Conservation (phyloP, 1,139 yeast genomes). For the Meyerozyma carpophila region DNA sequence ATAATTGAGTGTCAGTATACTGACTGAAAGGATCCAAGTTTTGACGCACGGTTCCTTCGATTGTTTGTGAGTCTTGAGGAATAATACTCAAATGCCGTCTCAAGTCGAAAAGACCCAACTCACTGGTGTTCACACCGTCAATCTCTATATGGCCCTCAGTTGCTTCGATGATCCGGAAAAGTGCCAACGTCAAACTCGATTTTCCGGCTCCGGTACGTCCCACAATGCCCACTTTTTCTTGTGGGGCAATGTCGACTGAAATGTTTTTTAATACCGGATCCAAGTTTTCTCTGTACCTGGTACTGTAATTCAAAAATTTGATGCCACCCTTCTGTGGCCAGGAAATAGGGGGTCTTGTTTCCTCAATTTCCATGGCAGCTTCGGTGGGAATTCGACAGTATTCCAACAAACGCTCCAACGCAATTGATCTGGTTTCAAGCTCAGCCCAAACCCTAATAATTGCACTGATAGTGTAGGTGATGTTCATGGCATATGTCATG, state of each 20-base stretch:
- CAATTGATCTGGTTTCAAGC: conserved; percentile 27
- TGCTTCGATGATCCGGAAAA: conserved; percentile 35
- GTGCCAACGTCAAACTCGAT: conserved; percentile 32
- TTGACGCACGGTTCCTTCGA: conserved; percentile 30
- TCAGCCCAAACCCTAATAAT: conserved; percentile 33
- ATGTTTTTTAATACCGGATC: conserved; percentile 31
- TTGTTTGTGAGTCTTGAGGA: conserved; percentile 35
- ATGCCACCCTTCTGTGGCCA: conserved; percentile 33
- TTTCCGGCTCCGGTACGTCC: conserved; percentile 43
- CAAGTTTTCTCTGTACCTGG: conserved; percentile 31
- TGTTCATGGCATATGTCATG: conserved; percentile 30
- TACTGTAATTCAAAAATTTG: conserved; percentile 24
- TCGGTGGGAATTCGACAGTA: conserved; percentile 30
- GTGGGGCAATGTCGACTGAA: conserved; percentile 20
- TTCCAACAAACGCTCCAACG: conserved; percentile 32
- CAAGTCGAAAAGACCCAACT: conserved; percentile 29
- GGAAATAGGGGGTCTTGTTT: conserved; percentile 17
- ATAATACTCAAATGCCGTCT: conserved; percentile 30
- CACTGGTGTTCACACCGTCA: conserved; percentile 26
- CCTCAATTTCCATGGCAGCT: conserved; percentile 25
- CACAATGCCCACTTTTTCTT: conserved; percentile 36
- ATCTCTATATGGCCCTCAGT: conserved; percentile 27
- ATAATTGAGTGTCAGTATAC: conserved; percentile 24
- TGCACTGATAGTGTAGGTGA: conserved; percentile 25
- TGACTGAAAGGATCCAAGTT: conserved; percentile 32